These are phyloP conservation scores for Pythium folliculosum DNA, from an alignment of 352 stramenopile genomes.

Conservation along the genomic window DNA sequence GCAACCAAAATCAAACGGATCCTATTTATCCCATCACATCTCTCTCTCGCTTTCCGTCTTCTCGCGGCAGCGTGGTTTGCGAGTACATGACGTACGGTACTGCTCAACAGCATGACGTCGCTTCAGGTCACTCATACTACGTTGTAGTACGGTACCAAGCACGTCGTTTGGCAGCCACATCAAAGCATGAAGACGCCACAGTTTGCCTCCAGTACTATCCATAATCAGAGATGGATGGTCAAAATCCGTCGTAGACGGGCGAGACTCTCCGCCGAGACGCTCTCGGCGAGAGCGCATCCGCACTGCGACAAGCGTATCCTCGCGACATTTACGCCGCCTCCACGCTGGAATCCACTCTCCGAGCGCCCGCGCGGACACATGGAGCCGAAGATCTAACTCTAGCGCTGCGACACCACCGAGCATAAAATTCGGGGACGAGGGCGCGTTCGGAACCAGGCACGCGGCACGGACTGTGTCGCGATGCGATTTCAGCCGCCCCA, in stretches of 20 bases:
- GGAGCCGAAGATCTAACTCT: not conserved
- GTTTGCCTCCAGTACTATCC: no score
- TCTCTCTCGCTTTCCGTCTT: not conserved
- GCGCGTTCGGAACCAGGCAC: no score
- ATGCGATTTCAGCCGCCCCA: not conserved
- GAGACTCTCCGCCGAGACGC: no score
- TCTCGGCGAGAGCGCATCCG: not conserved
- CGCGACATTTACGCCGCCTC: not conserved
- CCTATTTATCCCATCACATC: constrained; percentile 39
- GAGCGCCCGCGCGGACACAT: no score
- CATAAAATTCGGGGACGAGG: not conserved
- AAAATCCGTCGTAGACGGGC: not conserved
- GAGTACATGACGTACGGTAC: no score
- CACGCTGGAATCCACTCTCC: not conserved
- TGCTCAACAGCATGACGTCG: no score
- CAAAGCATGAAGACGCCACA: no score
- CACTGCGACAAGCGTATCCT: constrained; percentile 1
- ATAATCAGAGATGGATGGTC: no score
- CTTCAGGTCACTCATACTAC: no score
- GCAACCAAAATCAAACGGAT: constrained; percentile 8
- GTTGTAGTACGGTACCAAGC: no score
- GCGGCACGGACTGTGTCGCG: not conserved
- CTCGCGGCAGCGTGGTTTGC: no score
- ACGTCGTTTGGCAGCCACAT: no score
- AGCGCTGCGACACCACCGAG: not conserved